These are phyloP conservation scores for Solanum chilense DNA, from an alignment of 257 asterid species.

Conservation along the genomic window DNA sequence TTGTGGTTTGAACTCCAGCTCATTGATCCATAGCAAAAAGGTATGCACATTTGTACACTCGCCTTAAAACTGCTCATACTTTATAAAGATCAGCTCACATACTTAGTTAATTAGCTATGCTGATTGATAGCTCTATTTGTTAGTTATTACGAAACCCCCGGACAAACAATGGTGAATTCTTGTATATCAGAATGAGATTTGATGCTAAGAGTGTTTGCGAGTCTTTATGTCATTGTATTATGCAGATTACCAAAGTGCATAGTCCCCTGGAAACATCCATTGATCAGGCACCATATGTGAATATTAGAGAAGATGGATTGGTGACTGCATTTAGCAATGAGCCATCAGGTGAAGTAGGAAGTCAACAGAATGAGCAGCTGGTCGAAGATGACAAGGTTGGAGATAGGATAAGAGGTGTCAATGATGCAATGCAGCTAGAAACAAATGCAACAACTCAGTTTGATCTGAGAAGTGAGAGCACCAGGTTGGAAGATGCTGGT, in stretches of 20 bases:
- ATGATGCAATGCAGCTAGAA: background rate
- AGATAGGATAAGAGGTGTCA: slow-evolving; percentile 1
- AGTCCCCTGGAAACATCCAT: slow-evolving; percentile 42
- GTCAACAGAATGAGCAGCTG: background rate
- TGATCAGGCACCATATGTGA: slow-evolving; percentile 58
- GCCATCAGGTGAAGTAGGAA: slow-evolving; percentile 7
- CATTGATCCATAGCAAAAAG: slow-evolving; percentile 30
- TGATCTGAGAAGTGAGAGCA: background rate
- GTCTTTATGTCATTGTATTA: background rate
- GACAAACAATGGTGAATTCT: background rate
- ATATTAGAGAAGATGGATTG: slow-evolving; percentile 37
- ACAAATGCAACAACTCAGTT: slow-evolving; percentile 2
- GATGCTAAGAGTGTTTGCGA: background rate
- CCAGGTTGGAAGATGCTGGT: background rate
- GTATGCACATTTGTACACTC: slow-evolving; percentile 1
- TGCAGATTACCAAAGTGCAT: slow-evolving; percentile 11
- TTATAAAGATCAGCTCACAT: background rate
- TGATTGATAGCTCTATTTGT: background rate
- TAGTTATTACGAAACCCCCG: background rate
- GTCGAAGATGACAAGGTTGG: slow-evolving; percentile 9
- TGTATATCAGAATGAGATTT: background rate
- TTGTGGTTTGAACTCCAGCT: slow-evolving; percentile 45
- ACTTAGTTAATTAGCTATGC: background rate
- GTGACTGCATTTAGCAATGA: slow-evolving; percentile 33
- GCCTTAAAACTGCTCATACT: background rate